A percentile compares a stretch with the other conserved stretches of the same genome.
Conservation (phyloP, 176 grass and related monocot genomes). For the Aechmea fasciata region DNA sequence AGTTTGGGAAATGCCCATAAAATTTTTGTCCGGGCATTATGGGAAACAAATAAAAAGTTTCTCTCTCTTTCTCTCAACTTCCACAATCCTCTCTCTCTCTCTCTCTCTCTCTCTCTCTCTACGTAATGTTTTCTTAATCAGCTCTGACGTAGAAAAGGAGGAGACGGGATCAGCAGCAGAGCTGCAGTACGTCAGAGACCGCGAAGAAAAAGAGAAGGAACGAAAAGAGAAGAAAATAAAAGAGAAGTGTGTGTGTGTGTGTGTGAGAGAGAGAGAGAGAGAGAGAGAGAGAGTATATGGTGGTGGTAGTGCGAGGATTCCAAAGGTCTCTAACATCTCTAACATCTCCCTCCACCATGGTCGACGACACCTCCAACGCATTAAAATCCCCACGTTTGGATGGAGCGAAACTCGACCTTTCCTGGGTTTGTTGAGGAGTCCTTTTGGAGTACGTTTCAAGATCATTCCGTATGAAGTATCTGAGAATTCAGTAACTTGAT, state of each 20-base stretch:
- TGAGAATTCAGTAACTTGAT: neutral
- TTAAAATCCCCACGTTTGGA: neutral
- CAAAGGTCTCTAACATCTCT: neutral
- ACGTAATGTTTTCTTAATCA: constrained; percentile 27
- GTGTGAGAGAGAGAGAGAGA: neutral
- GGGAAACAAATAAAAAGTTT: neutral
- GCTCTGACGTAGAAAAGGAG: constrained; percentile 41
- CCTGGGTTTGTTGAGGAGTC: constrained; percentile 1
- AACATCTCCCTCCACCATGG: neutral
- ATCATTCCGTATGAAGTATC: neutral
- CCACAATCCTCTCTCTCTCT: neutral
- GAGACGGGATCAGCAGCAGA: neutral
- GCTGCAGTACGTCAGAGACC: constrained; percentile 4
- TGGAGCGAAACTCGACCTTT: neutral
- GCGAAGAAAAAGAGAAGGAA: constrained; percentile 3
- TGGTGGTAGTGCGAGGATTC: neutral
- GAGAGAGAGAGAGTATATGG: neutral
- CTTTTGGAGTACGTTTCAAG: neutral
- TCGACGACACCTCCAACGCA: neutral
- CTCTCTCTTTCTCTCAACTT: neutral
- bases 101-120: neutral
- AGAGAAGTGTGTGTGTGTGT: neutral
- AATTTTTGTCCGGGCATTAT: no score
- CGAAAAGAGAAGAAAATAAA: constrained; percentile 10
- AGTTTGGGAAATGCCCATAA: no score